Evolutionary conservation across 2,329 filamentous ascomycete species (phyloP).

Genomic region (Mariannaea sp.): DNA sequence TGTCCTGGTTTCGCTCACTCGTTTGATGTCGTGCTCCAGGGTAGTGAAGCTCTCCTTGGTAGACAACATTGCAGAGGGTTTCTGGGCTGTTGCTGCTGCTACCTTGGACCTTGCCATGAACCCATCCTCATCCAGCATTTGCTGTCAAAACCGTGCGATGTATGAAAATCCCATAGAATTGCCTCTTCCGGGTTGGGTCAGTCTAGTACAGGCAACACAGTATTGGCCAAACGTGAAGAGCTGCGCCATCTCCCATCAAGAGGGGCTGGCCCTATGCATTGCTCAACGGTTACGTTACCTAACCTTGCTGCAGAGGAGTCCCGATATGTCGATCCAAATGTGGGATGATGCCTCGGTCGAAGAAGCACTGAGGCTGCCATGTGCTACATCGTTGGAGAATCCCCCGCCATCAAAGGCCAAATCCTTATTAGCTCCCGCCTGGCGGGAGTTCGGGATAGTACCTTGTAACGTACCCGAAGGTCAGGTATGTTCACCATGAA

Average conservation of each 20-base stretch:
- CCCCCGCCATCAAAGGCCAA: conserved; percentile 2
- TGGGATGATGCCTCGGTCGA: conserved; percentile 10
- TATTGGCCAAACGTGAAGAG: not conserved
- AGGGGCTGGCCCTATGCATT: not conserved
- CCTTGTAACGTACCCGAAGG: no score
- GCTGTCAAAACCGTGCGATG: conserved; percentile 3
- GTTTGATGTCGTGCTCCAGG: conserved; percentile 9
- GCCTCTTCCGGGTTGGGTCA: not conserved
- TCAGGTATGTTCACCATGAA: no score
- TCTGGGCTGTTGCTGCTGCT: not conserved
- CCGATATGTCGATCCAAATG: conserved; percentile 9
- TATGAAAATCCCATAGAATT: not conserved
- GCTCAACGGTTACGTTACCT: not conserved
- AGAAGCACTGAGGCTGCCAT: conserved; percentile 3
- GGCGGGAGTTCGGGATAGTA: no score
- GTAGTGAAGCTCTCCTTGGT: conserved; percentile 5
- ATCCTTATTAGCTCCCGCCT: conserved; percentile 5
- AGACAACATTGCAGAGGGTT: not conserved
- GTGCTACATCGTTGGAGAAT: conserved; percentile 11
- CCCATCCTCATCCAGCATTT: conserved; percentile 3
- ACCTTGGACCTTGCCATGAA: conserved; percentile 7
- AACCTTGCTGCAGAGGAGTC: conserved; percentile 1
- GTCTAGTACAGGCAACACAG: no score
- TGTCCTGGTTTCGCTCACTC: conserved; percentile 5
- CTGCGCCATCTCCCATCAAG: not conserved